phyloP scores from a whole-genome alignment of 768 basidiomycete genomes.

The Dictyophora rubrovolvata region DNA sequence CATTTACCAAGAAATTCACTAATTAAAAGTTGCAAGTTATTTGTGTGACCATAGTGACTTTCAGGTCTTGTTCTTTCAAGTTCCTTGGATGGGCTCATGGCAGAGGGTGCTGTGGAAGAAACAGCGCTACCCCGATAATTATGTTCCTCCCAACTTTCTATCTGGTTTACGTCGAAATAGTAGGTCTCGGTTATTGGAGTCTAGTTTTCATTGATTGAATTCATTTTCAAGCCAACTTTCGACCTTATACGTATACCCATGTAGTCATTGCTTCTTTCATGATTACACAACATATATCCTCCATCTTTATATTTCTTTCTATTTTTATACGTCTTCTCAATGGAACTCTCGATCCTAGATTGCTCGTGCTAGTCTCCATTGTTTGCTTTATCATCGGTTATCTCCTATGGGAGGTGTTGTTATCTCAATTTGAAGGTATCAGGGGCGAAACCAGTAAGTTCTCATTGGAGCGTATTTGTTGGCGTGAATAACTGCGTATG shows the following conservation, averaged over 20 bases:
- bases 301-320: conserved; percentile 71
- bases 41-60: not conserved
- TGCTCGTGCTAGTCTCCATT: conserved; percentile 56
- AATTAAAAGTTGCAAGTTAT: too few relatives aligned
- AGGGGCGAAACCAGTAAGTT: conserved; percentile 20
- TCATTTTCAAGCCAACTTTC: conserved; percentile 55
- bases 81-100: conserved; percentile 35
- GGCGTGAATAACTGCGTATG: not conserved
- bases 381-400: conserved; percentile 52
- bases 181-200: conserved; percentile 27
- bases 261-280: conserved; percentile 61
- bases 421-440: conserved; percentile 21
- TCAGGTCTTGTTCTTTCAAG: conserved; percentile 10
- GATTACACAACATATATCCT: conserved; percentile 76
- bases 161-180: conserved; percentile 71
- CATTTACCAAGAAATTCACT: not conserved
- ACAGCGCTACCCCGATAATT: conserved; percentile 74
- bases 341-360: conserved; percentile 53
- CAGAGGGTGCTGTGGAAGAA: conserved; percentile 71
- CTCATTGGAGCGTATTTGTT: not conserved
- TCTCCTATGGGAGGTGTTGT: conserved; percentile 48
- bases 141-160: conserved; percentile 72
- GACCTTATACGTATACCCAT: conserved; percentile 65
- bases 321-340: conserved; percentile 67
- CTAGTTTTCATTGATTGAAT: not conserved